These are phyloP conservation scores for Mycena galericulata DNA, from an alignment of 768 basidiomycete genomes.

Conservation along the genomic window DNA sequence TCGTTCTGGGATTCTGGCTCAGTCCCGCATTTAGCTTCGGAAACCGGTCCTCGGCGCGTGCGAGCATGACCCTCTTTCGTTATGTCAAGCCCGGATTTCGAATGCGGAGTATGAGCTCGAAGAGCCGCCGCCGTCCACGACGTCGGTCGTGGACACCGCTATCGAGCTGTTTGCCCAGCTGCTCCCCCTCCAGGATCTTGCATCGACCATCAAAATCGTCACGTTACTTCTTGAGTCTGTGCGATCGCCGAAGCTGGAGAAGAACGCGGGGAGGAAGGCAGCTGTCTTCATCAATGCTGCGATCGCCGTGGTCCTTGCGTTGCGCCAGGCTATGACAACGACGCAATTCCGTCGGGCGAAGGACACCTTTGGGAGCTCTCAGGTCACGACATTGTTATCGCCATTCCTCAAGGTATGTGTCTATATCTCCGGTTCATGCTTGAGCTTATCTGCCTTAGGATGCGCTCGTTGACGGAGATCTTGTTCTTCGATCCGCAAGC, in stretches of 20 bases:
- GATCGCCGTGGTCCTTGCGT: slow-evolving; percentile 76
- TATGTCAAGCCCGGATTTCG: slow-evolving; percentile 65
- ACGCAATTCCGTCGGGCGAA: slow-evolving; percentile 66
- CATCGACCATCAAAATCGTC: slow-evolving; percentile 65
- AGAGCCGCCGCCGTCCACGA: slow-evolving; percentile 81
- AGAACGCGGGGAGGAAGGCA: slow-evolving; percentile 86
- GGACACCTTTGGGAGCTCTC: slow-evolving; percentile 74
- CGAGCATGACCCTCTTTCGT: slow-evolving; percentile 86
- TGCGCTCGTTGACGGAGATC: slow-evolving; percentile 83
- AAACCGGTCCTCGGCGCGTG: slow-evolving; percentile 85
- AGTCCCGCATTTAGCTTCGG: slow-evolving; percentile 61
- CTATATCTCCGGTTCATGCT: background rate
- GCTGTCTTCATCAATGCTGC: slow-evolving; percentile 87
- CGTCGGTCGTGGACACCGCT: slow-evolving; percentile 88
- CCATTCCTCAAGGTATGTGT: slow-evolving; percentile 79
- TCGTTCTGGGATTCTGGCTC: background rate
- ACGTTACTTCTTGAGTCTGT: slow-evolving; percentile 72
- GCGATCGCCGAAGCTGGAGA: slow-evolving; percentile 84
- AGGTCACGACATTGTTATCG: slow-evolving; percentile 71
- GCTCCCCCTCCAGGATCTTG: slow-evolving; percentile 81
- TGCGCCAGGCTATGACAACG: slow-evolving; percentile 66
- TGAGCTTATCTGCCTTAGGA: slow-evolving; percentile 59
- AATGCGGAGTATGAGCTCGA: slow-evolving; percentile 59
- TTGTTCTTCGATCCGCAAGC: slow-evolving; percentile 78
- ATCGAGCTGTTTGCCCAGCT: slow-evolving; percentile 88